Evolutionary conservation across 306 rosid species (phyloP), one percentile per base, ranked within the genome.

Genomic region (Canavalia gladiata): DNA sequence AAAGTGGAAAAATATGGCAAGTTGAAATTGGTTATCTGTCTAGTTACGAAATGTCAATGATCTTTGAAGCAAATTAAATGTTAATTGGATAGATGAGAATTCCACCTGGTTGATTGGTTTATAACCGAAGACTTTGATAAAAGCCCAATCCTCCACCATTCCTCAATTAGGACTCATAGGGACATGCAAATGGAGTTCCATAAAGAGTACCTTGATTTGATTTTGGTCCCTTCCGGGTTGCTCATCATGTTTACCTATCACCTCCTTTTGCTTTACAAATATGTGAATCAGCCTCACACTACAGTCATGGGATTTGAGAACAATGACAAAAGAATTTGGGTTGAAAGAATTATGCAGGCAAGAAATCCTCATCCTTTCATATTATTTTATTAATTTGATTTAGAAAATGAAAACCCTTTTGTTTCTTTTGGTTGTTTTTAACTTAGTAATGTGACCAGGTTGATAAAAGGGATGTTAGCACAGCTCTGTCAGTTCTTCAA

Each of bases 231-330:
- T 65, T 30, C 58, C 34, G 93, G 98, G 5, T 84, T 94, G 87
- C 70, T 94, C 3, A 62, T 90, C 81, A 91, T 94, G 97, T 82
- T 91, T 70, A 67, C 62, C 56, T 94, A 94, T 80, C 97, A 94
- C 75, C 84, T 91, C 72, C 68, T 75, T 50, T 88, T 94, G 42
- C 93, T 94, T 56, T 63, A 87, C 85, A 87, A 90, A 79, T 94
- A 86, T 52, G 75, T 91, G 57, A 75, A 84, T 55, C 66, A 9
- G 33, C 97, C 98, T 71, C 93, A 94, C 84, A 85, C 87, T 7
- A 94, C 98, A 8, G 89, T 78, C 87, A 68, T 90, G 86, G 98
- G 97, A 42, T 90, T 87, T 78, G 94, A 91, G 74, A 92, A 94
- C 87, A 81, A 88, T 50, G 92, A 91, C 84, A 91, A 87, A 49